Percentiles rank a stretch among this genome's conserved stretches.
These are phyloP conservation scores for Lanmaoa rubissima DNA, from an alignment of 768 basidiomycete genomes.

Conservation along the genomic window DNA sequence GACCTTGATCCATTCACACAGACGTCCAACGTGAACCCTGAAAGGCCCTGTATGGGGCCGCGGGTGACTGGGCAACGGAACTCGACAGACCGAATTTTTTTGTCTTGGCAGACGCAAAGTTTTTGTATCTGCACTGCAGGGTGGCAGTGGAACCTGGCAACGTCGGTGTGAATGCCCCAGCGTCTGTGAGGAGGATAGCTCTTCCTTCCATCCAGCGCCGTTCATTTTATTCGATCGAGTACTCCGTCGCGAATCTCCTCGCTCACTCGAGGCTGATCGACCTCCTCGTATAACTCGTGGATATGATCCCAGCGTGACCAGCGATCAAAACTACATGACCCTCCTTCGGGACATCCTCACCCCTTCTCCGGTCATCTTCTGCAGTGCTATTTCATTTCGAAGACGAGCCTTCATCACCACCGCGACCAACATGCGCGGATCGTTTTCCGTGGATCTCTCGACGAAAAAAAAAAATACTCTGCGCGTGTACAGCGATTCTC, in stretches of 20 bases:
- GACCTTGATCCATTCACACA: conserved; percentile 26
- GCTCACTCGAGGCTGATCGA: conserved; percentile 9
- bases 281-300: background rate
- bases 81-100: background rate
- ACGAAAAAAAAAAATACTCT: background rate
- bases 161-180: background rate
- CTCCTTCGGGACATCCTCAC: background rate
- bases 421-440: conserved; percentile 7
- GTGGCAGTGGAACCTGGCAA: conserved; percentile 2
- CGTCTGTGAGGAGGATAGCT: background rate
- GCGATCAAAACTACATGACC: background rate
- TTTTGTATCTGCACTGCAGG: no score
- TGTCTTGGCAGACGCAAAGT: background rate
- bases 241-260: background rate
- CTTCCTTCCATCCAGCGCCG: background rate
- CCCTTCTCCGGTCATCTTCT: background rate
- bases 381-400: conserved; percentile 6
- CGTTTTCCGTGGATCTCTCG: conserved; percentile 11
- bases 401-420: conserved; percentile 3
- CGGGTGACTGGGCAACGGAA: background rate
- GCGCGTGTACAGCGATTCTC: background rate
- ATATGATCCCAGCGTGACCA: conserved; percentile 4
- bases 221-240: conserved; percentile 13
- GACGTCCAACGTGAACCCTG: conserved; percentile 21
- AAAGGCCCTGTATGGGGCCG: background rate